A percentile compares a stretch with the other conserved stretches of the same genome.
These are phyloP conservation scores for Stenogyne calaminthoides DNA, from an alignment of 305 asterid species.

Conservation along the genomic window DNA sequence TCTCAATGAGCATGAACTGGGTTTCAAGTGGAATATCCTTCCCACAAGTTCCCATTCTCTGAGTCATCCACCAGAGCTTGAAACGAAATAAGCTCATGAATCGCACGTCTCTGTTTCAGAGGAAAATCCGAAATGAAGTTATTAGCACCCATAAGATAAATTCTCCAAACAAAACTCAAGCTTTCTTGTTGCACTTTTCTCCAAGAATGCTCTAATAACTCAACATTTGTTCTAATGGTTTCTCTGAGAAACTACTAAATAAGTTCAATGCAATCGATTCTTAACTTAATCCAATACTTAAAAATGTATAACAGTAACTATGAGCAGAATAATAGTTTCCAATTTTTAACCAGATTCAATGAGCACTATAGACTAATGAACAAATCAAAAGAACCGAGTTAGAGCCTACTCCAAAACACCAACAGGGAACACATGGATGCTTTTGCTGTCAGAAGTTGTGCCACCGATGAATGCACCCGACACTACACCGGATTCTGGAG, in stretches of 20 bases:
- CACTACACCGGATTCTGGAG: constrained; percentile 76
- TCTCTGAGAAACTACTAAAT: not conserved
- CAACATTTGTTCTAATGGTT: constrained; percentile 3
- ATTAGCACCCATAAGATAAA: too few species aligned
- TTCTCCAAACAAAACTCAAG: too few species aligned
- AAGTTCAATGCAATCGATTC: not conserved
- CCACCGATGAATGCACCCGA: constrained; percentile 96
- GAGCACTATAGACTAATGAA: not conserved
- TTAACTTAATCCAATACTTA: not conserved
- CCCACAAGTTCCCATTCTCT: constrained; percentile 92
- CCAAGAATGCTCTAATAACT: not conserved
- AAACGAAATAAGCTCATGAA: constrained; percentile 95
- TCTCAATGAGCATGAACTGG: constrained; percentile 92
- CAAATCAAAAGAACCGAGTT: not conserved
- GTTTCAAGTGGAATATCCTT: constrained; percentile 93
- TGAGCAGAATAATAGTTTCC: not conserved
- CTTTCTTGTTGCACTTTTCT: constrained; percentile 15
- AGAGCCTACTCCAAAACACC: constrained; percentile 80
- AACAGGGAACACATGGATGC: constrained; percentile 79
- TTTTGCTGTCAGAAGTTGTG: constrained; percentile 64
- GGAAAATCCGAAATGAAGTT: not conserved
- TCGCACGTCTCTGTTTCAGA: constrained; percentile 62
- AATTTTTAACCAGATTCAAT: not conserved
- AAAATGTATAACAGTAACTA: not conserved
- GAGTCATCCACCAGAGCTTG: constrained; percentile 99